phyloP scores from a whole-genome alignment of 768 basidiomycete species.

The Kwoniella heveanensis region DNA sequence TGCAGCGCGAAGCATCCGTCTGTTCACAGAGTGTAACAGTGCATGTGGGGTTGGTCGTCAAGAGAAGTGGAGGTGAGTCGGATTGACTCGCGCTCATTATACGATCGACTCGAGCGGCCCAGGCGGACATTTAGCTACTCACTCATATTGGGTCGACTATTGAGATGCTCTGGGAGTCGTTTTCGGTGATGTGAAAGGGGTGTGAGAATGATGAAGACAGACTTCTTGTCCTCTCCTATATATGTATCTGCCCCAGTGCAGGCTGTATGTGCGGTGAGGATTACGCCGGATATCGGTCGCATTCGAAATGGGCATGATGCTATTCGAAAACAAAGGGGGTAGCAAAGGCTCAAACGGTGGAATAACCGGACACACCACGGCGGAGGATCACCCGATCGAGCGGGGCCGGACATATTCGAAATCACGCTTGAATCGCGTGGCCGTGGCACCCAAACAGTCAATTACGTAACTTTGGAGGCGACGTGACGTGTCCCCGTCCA shows the following conservation, averaged over 20 bases:
- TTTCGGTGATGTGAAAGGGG: not conserved
- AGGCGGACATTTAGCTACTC: not conserved
- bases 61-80: slow-evolving; percentile 1
- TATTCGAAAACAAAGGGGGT: slow-evolving; percentile 12
- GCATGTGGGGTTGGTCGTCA: not conserved
- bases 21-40: no score
- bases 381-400: not conserved
- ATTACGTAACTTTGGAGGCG: not conserved
- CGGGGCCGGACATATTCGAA: not conserved
- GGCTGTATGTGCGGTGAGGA: not conserved
- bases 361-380: not conserved
- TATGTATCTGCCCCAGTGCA: no score
- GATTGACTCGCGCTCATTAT: not conserved
- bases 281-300: not conserved
- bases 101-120: slow-evolving; percentile 8
- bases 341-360: not conserved
- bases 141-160: slow-evolving; percentile 6
- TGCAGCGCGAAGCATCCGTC: no score
- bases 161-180: not conserved
- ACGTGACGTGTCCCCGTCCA: not conserved
- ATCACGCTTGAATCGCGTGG: not conserved
- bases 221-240: no score
- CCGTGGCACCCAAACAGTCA: no score
- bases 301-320: slow-evolving; percentile 5
- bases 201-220: slow-evolving; percentile 1